phyloP scores from a whole-genome alignment of 1,139 yeast genomes.

The Debaryomycetaceae sp. region DNA sequence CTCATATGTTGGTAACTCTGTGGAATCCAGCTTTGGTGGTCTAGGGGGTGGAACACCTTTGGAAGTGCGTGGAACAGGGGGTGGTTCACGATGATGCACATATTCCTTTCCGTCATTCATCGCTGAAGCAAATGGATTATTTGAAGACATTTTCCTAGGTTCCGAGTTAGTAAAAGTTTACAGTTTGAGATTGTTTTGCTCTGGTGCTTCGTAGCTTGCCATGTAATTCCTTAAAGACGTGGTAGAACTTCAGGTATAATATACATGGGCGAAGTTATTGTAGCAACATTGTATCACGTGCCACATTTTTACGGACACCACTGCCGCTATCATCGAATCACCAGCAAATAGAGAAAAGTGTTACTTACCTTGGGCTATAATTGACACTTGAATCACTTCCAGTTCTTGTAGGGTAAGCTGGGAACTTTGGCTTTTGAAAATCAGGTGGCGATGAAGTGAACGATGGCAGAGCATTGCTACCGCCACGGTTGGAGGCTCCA shows the following conservation, averaged over 20 bases:
- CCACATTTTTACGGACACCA: background rate
- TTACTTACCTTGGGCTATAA: constrained; percentile 31
- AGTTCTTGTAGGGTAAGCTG: constrained; percentile 26
- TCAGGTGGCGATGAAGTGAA: constrained; percentile 1
- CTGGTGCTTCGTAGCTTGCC: too few relatives aligned
- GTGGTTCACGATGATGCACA: constrained; percentile 33
- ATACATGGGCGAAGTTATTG: background rate
- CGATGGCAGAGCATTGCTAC: background rate
- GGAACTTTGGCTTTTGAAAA: constrained; percentile 23
- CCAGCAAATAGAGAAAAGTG: constrained; percentile 2
- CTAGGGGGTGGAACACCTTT: constrained; percentile 25
- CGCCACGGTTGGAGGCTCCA: background rate
- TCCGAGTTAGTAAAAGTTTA: constrained; percentile 21
- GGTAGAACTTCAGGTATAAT: too few relatives aligned
- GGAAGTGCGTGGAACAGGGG: constrained; percentile 22
- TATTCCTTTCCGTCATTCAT: constrained; percentile 36
- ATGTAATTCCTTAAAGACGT: too few relatives aligned
- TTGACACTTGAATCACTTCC: constrained; percentile 42
- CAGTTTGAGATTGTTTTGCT: too few relatives aligned
- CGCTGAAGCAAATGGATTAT: constrained; percentile 56
- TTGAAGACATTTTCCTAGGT: constrained; percentile 43
- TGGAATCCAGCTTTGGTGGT: constrained; percentile 26
- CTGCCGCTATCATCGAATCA: background rate
- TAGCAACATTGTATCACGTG: background rate
- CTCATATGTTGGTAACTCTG: constrained; percentile 59